phyloP scores from a whole-genome alignment of 345 rosid species.

The Clarkia xantiana region DNA sequence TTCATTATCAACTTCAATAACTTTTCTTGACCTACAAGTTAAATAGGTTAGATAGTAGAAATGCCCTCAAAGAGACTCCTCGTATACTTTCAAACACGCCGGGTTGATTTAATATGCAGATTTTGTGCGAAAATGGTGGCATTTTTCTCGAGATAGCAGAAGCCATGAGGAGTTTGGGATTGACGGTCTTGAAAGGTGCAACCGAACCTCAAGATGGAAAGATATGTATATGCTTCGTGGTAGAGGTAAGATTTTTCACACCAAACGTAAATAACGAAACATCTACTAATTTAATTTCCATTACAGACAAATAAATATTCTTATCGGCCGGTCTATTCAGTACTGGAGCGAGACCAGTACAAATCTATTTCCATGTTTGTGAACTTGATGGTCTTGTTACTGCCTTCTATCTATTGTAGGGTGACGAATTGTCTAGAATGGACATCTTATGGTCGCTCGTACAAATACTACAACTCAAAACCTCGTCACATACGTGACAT shows the following conservation, averaged over 20 bases:
- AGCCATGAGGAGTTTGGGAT: conserved; percentile 69
- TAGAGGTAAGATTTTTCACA: conserved; percentile 74
- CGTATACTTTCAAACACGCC: not conserved
- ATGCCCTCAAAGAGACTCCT: too few relatives aligned
- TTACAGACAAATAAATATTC: too few relatives aligned
- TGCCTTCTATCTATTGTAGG: conserved; percentile 28
- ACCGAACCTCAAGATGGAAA: conserved; percentile 67
- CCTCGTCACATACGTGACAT: conserved; percentile 12
- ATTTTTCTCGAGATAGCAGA: conserved; percentile 93
- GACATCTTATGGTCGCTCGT: conserved; percentile 90
- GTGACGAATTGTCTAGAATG: conserved; percentile 77
- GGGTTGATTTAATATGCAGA: conserved; percentile 33
- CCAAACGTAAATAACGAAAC: too few relatives aligned
- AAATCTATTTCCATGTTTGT: too few relatives aligned
- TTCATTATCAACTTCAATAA: too few relatives aligned
- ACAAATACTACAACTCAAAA: conserved; percentile 66
- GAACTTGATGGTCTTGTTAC: too few relatives aligned
- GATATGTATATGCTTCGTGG: conserved; percentile 79
- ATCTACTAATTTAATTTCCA: too few relatives aligned
- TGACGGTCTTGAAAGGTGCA: conserved; percentile 73
- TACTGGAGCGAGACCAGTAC: too few relatives aligned
- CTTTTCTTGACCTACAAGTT: too few relatives aligned
- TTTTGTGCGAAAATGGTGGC: conserved; percentile 82
- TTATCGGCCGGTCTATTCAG: too few relatives aligned
- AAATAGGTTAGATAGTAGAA: too few relatives aligned